Evolutionary conservation across 2,329 filamentous ascomycete species (phyloP).

Genomic region (Talaromyces sp.): DNA sequence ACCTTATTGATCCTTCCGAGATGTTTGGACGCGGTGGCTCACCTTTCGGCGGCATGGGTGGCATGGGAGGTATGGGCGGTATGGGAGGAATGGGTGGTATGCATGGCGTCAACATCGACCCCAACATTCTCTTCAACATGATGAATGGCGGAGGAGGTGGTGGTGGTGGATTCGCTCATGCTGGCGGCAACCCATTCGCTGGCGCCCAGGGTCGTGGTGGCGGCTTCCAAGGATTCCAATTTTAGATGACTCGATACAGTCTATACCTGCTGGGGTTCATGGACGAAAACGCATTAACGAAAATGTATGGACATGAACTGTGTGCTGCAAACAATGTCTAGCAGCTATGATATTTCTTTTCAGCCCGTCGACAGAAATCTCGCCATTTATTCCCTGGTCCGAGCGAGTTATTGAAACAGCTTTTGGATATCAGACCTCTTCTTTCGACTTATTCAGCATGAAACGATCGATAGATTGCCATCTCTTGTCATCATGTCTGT

Average conservation of each 20-base stretch:
- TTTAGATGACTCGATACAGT: conserved; percentile 34
- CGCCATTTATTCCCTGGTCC: not conserved
- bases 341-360: not conserved
- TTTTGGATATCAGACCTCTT: not conserved
- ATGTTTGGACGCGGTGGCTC: conserved; percentile 68
- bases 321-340: not conserved
- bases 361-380: not conserved
- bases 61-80: conserved; percentile 47
- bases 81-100: conserved; percentile 33
- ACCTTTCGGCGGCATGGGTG: conserved; percentile 55
- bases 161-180: conserved; percentile 48
- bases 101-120: conserved; percentile 59
- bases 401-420: not conserved
- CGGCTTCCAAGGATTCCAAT: conserved; percentile 57
- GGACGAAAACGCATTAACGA: not conserved
- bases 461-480: not conserved
- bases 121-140: conserved; percentile 78
- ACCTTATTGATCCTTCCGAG: conserved; percentile 81
- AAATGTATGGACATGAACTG: not conserved
- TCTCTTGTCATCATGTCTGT: not conserved
- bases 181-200: conserved; percentile 46
- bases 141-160: conserved; percentile 59
- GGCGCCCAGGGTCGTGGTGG: conserved; percentile 40
- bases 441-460: not conserved
- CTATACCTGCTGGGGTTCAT: not conserved